Conservation (phyloP, 805 yeast genomes). For the Candida insectalens region DNA sequence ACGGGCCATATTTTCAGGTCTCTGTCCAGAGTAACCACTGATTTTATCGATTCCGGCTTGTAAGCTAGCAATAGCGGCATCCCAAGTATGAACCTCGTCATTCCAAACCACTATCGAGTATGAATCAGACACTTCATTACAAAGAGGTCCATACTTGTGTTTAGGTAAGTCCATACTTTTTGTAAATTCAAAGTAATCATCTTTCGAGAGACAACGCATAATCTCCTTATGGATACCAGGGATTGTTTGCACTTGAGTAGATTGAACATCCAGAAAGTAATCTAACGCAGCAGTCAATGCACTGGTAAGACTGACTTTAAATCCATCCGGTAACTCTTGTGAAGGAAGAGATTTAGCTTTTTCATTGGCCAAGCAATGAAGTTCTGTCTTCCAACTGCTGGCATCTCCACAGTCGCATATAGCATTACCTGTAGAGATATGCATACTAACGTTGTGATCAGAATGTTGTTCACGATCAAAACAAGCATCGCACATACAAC, state of each 20-base stretch:
- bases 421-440: slow-evolving; percentile 42
- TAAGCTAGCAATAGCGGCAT: slow-evolving; percentile 16
- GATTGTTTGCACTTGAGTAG: slow-evolving; percentile 21
- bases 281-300: slow-evolving; percentile 27
- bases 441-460: slow-evolving; percentile 53
- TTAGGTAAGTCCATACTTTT: slow-evolving; percentile 16
- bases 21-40: neutral
- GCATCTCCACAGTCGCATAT: slow-evolving; percentile 70
- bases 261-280: slow-evolving; percentile 31
- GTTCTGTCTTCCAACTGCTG: slow-evolving; percentile 45
- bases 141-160: slow-evolving; percentile 2
- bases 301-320: slow-evolving; percentile 14
- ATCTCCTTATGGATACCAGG: slow-evolving; percentile 8
- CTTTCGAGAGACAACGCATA: neutral
- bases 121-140: slow-evolving; percentile 12
- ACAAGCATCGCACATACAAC: slow-evolving; percentile 68
- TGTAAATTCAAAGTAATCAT: slow-evolving; percentile 1
- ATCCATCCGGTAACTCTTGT: slow-evolving; percentile 14
- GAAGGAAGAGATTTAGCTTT: slow-evolving; percentile 3
- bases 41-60: slow-evolving; percentile 14
- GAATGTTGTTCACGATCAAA: slow-evolving; percentile 61
- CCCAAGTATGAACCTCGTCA: slow-evolving; percentile 61
- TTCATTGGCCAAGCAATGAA: slow-evolving; percentile 36
- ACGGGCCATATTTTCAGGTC: neutral
- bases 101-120: slow-evolving; percentile 62